Evolutionary conservation across 202 grass and related monocot genomes (phyloP).

Genomic region (Bolboschoenoplectus hybrid): DNA sequence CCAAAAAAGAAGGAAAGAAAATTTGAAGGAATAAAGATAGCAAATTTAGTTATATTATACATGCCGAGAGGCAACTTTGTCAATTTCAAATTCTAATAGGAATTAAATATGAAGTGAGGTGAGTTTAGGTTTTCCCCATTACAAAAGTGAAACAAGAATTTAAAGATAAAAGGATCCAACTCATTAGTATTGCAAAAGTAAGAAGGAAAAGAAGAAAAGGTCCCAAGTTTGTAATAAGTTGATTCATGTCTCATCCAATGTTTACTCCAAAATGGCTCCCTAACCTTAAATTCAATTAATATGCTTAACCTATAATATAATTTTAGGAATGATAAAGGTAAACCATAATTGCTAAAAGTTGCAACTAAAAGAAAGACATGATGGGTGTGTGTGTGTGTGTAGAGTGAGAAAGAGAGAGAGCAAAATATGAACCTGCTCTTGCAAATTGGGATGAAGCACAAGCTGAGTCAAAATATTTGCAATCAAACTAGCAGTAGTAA

Average conservation of each 20-base stretch:
- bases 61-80: slow-evolving; percentile 22
- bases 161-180: background rate
- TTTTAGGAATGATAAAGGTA: background rate
- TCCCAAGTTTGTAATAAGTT: background rate
- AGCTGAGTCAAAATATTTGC: slow-evolving; percentile 67
- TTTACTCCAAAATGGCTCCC: background rate
- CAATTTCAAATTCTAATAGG: slow-evolving; percentile 18
- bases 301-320: background rate
- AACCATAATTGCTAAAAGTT: background rate
- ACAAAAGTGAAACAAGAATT: background rate
- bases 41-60: background rate
- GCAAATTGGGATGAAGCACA: slow-evolving; percentile 59
- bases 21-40: background rate
- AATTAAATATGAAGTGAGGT: background rate
- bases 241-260: background rate
- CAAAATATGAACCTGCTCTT: slow-evolving; percentile 62
- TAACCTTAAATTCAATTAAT: background rate
- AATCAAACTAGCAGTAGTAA: slow-evolving; percentile 71
- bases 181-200: background rate
- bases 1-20: background rate
- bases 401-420: slow-evolving; percentile 29
- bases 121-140: background rate
- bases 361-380: background rate
- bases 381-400: background rate
- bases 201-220: background rate